Evolutionary conservation across 2,329 filamentous ascomycete genomes (phyloP), one percentile per base, ranked within the genome.

Genomic region (Stachybotrys chlorohalonatus): DNA sequence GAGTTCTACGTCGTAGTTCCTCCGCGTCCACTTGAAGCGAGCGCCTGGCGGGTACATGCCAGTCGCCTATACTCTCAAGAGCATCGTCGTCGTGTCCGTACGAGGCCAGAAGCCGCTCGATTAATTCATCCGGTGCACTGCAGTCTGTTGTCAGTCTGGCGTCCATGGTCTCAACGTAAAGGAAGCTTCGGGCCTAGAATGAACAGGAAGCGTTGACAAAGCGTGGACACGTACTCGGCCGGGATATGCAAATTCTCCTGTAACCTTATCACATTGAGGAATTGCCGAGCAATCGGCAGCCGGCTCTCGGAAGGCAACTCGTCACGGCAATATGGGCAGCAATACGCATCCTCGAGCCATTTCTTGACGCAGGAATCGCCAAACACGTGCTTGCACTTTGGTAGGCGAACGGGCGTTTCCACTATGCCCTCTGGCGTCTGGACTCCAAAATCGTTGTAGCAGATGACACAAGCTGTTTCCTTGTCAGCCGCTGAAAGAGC

Each of bases 281-380:
- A 70, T 6, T 66, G 60, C 42, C 66, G 58, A 1, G 62, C 55
- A 7, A 64, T 61, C 11, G 52, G 49, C 2, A 59, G 57, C 54
- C 65, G 69, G 7, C 64, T 62, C 55, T 83, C 78, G 2, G 80
- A 79, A 3, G 75, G 79, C 30, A 86, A 70, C 60, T 83, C 83
- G 58, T 82, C 77, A 31, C 83, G 78, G 65, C 83, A 86, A 61
- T 85, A 85, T 0, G 83, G 83, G 59, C 83, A 86, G 54, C 74
- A 83, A 59, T 83, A 77, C 1, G 80, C 80, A 49, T 85, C 80
- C 53, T 81, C 74, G 47, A 86, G 77, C 83, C 83, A 86, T 59
- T 81, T 84, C 64, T 80, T 83, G 58, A 86, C 82, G 64, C 83
- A 86, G 59, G 79, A 74, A 54, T 84, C 76, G 16, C 83, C 83